A percentile compares a stretch with the other conserved stretches of the same genome.
Evolutionary conservation across 179 eudicot genomes (phyloP).

Genomic region (Silene noctiflora): DNA sequence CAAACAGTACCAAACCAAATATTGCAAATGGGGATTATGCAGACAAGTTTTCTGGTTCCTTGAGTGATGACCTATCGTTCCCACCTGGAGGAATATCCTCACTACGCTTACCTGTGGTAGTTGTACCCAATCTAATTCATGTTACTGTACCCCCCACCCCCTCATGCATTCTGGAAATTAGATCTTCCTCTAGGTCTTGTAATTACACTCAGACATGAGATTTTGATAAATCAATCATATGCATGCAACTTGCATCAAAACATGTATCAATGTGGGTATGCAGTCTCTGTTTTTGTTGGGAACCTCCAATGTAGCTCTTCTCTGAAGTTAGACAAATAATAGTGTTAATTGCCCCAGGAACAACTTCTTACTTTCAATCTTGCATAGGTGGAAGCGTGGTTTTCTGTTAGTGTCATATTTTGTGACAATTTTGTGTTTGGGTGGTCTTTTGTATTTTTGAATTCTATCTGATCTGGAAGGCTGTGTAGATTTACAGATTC

Average conservation of each 20-base stretch:
- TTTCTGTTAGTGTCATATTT: background rate
- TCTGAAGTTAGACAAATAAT: background rate
- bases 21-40: conserved; percentile 65
- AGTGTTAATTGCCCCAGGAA: background rate
- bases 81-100: conserved; percentile 72
- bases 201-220: background rate
- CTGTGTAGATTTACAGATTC: background rate
- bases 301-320: background rate
- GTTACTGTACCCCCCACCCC: background rate
- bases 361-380: background rate
- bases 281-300: background rate
- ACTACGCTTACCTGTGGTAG: conserved; percentile 92
- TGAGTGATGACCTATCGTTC: conserved; percentile 50
- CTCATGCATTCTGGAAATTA: background rate
- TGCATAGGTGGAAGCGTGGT: background rate
- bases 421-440: background rate
- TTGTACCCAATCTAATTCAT: conserved; percentile 38
- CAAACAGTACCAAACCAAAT: conserved; percentile 37
- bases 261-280: background rate
- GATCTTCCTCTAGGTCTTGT: background rate
- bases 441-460: background rate
- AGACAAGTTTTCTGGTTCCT: conserved; percentile 39
- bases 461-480: background rate
- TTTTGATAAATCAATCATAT: conserved; percentile 3
- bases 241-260: background rate